phyloP scores from a whole-genome alignment of 1,284 basidiomycete genomes.

The Schizopora paradoxa region DNA sequence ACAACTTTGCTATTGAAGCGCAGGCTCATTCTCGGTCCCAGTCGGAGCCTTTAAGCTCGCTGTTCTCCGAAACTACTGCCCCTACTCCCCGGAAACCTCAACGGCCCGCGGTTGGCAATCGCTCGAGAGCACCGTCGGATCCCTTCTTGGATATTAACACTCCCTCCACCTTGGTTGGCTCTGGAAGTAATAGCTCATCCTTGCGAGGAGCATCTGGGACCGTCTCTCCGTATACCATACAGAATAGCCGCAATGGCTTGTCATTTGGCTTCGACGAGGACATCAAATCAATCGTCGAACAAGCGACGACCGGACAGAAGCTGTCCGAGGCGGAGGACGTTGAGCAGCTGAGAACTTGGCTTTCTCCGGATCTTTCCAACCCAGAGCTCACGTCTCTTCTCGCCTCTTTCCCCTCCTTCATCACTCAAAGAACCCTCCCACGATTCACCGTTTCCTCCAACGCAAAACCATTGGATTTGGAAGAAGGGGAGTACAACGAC shows the following conservation, averaged over 20 bases:
- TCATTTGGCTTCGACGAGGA: no score
- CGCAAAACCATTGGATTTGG: conserved; percentile 50
- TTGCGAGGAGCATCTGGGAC: conserved; percentile 1
- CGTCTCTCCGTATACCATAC: no score
- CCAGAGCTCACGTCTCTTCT: conserved; percentile 58
- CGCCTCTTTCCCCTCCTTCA: conserved; percentile 63
- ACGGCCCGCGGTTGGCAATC: conserved; percentile 39
- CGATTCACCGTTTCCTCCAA: conserved; percentile 58
- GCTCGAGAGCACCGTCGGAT: conserved; percentile 68
- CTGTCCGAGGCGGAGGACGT: conserved; percentile 11
- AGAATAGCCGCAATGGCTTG: no score
- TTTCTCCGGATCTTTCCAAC: conserved; percentile 61
- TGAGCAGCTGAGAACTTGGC: conserved; percentile 46
- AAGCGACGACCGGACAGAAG: no score
- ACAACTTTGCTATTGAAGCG: conserved; percentile 27
- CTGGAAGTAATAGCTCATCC: conserved; percentile 33
- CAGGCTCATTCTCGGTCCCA: conserved; percentile 47
- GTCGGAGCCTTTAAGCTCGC: conserved; percentile 40
- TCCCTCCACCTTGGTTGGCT: conserved; percentile 52
- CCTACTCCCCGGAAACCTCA: conserved; percentile 32
- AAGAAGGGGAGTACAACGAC: conserved; percentile 55
- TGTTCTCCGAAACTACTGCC: conserved; percentile 33
- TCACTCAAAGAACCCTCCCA: conserved; percentile 55
- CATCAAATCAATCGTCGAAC: no score
- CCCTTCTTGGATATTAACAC: conserved; percentile 69